phyloP scores from a whole-genome alignment of 1,284 basidiomycete genomes.

The Malassezia yamatoensis region DNA sequence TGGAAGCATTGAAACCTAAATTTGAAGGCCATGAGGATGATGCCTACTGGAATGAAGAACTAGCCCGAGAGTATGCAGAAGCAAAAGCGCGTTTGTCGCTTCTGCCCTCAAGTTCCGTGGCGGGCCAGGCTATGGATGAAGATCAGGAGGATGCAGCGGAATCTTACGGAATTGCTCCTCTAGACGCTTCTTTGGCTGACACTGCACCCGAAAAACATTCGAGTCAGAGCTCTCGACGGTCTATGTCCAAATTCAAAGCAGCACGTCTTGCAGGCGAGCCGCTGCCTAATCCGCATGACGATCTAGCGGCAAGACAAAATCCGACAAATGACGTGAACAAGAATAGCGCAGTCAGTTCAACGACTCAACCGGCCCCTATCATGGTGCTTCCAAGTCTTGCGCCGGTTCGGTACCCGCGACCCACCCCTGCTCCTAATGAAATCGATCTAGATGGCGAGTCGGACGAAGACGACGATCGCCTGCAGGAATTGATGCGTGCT shows the following conservation, averaged over 20 bases:
- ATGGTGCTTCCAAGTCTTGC: constrained; percentile 17
- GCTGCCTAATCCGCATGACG: constrained; percentile 8
- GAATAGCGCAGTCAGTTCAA: background rate
- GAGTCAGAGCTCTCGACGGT: constrained; percentile 14
- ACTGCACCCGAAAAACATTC: constrained; percentile 19
- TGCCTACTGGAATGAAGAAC: constrained; percentile 23
- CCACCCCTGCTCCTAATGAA: background rate
- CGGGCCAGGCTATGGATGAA: background rate
- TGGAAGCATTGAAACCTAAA: constrained; percentile 28
- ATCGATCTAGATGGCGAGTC: constrained; percentile 29
- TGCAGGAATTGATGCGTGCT: constrained; percentile 30
- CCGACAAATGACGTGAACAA: background rate
- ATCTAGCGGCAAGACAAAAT: background rate
- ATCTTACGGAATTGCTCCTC: constrained; percentile 20
- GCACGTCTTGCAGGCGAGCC: constrained; percentile 16
- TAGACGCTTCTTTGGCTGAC: constrained; percentile 25
- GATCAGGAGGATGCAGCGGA: constrained; percentile 2
- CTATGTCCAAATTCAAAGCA: constrained; percentile 31
- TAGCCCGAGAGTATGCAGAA: constrained; percentile 36
- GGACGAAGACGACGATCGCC: constrained; percentile 31
- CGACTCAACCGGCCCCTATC: background rate
- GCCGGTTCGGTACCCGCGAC: constrained; percentile 19
- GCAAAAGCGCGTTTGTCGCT: constrained; percentile 24
- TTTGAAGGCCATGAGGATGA: constrained; percentile 23
- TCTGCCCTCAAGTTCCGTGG: background rate